Conservation (phyloP, 495 filamentous ascomycete genomes). For the Penicillium lagena region DNA sequence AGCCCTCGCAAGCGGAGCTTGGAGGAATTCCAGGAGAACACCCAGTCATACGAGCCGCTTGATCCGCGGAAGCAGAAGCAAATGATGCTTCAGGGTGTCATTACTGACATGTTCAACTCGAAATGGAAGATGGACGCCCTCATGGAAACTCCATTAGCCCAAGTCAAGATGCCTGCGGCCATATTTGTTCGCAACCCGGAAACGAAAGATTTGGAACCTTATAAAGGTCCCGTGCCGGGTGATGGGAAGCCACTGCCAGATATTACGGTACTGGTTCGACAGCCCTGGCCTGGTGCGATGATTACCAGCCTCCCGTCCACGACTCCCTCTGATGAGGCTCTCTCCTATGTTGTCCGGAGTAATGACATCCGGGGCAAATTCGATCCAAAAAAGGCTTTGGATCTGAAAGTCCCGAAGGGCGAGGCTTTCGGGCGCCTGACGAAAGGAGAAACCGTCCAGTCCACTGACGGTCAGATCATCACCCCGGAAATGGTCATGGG, state of each 20-base stretch:
- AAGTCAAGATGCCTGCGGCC: constrained; percentile 61
- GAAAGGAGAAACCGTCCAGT: constrained; percentile 47
- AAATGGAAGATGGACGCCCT: constrained; percentile 67
- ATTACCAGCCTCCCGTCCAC: constrained; percentile 60
- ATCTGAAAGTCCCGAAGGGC: constrained; percentile 48
- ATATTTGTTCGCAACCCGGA: constrained; percentile 61
- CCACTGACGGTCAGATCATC: constrained; percentile 48
- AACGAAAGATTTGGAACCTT: constrained; percentile 59
- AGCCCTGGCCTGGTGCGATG: constrained; percentile 76
- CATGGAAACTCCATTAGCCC: constrained; percentile 51
- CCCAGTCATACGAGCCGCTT: constrained; percentile 4
- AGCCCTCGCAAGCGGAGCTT: constrained; percentile 56
- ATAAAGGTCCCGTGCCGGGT: constrained; percentile 58
- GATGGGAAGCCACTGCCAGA: constrained; percentile 44
- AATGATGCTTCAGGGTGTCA: constrained; percentile 52
- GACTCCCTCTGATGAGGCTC: constrained; percentile 52
- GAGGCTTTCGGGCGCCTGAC: constrained; percentile 48
- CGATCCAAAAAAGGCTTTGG: constrained; percentile 51
- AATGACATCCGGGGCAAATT: constrained; percentile 78
- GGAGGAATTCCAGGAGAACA: constrained; percentile 45
- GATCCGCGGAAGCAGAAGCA: constrained; percentile 29
- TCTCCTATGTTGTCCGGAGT: constrained; percentile 79
- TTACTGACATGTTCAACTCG: constrained; percentile 78
- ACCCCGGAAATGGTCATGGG: constrained; percentile 65
- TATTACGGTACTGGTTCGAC: constrained; percentile 66